Percentiles rank a stretch among this genome's conserved stretches.
phyloP scores from a whole-genome alignment of 1,139 yeast genomes.

The Debaryomyces sp. region DNA sequence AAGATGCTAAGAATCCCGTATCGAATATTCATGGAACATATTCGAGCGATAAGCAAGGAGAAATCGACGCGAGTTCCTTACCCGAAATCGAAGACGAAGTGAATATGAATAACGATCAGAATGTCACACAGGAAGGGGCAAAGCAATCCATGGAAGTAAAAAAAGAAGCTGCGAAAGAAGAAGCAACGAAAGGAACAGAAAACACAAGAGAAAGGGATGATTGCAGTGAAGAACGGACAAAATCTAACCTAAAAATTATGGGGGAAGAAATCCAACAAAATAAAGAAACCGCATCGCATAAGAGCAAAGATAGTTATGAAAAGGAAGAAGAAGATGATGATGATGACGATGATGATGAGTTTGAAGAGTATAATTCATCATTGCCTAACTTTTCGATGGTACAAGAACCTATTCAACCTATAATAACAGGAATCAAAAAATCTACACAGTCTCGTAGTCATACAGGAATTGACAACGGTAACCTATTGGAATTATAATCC shows the following conservation, averaged over 20 bases:
- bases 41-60: not conserved
- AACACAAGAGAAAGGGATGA: not conserved
- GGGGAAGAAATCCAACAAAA: not conserved
- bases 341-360: slow-evolving; percentile 16
- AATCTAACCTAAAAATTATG: not conserved
- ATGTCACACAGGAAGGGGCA: not conserved
- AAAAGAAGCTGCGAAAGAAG: not conserved
- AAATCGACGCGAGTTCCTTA: not conserved
- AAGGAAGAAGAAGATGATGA: not conserved
- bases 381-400: slow-evolving; percentile 12
- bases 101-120: slow-evolving; percentile 1
- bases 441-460: slow-evolving; percentile 15
- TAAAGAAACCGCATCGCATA: not conserved
- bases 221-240: not conserved
- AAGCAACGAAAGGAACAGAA: not conserved
- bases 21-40: not conserved
- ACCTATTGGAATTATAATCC: slow-evolving; percentile 12
- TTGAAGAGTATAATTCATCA: slow-evolving; percentile 23
- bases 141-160: not conserved
- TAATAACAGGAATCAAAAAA: slow-evolving; percentile 9
- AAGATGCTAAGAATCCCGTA: not conserved
- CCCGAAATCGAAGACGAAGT: not conserved
- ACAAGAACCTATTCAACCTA: not conserved
- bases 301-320: not conserved
- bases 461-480: slow-evolving; percentile 8